Percentiles rank a stretch among this genome's conserved stretches.
phyloP scores from a whole-genome alignment of 73 alveolate species.

The Stentor roeselii region DNA sequence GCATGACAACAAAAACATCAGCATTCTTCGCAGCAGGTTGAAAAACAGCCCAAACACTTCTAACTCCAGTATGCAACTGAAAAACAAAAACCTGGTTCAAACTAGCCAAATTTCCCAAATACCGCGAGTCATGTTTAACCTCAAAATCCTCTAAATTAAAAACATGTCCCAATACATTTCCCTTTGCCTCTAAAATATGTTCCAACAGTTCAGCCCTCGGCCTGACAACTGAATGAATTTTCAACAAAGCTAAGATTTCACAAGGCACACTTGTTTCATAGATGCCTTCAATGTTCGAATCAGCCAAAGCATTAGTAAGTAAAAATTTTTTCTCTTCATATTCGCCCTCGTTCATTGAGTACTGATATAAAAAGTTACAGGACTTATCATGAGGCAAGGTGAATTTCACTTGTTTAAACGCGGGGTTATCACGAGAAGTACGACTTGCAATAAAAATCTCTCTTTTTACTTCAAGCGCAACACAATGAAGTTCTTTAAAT shows the following conservation, averaged over 20 bases:
- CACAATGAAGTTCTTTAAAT: conserved; percentile 31
- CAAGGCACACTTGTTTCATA: conserved; percentile 87
- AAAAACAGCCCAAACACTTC: background rate
- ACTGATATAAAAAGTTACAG: conserved; percentile 67
- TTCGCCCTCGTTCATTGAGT: conserved; percentile 73
- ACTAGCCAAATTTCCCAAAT: background rate
- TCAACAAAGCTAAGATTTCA: conserved; percentile 60
- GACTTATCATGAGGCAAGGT: conserved; percentile 82
- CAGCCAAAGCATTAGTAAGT: conserved; percentile 63
- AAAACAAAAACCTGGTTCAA: background rate
- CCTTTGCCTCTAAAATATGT: conserved; percentile 35
- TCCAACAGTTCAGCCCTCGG: conserved; percentile 52
- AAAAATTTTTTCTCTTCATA: conserved; percentile 62
- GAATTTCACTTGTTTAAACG: conserved; percentile 64
- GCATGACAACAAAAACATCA: conserved; percentile 1
- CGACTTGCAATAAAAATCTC: conserved; percentile 41
- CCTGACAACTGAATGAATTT: conserved; percentile 63
- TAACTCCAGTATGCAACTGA: background rate
- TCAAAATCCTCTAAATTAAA: conserved; percentile 42
- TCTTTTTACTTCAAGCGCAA: conserved; percentile 46
- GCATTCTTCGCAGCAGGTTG: background rate
- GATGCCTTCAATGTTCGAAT: conserved; percentile 87
- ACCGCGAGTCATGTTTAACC: background rate
- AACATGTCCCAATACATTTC: conserved; percentile 60
- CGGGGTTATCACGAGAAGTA: conserved; percentile 31